A percentile compares a stretch with the other conserved stretches of the same genome.
Conservation (phyloP, 257 asterid genomes). For the Verbascum thapsus region DNA sequence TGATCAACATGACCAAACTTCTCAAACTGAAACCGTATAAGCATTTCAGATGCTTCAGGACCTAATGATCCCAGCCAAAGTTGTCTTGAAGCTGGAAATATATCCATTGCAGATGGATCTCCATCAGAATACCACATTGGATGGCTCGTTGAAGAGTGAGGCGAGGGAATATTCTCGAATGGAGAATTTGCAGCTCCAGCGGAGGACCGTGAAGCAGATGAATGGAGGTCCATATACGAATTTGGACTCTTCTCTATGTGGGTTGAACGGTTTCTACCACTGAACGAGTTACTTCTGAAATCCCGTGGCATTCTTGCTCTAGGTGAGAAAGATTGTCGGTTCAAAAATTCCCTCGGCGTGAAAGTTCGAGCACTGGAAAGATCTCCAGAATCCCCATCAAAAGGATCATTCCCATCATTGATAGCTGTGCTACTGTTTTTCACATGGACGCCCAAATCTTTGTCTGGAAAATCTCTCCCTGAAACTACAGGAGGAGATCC, state of each 20-base stretch:
- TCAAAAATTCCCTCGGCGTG: slow-evolving; percentile 59
- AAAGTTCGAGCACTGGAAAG: slow-evolving; percentile 41
- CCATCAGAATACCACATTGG: slow-evolving; percentile 66
- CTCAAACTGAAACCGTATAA: slow-evolving; percentile 70
- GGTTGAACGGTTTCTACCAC: slow-evolving; percentile 44
- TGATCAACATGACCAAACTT: slow-evolving; percentile 75
- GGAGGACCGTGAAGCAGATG: slow-evolving; percentile 49
- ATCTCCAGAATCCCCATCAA: slow-evolving; percentile 56
- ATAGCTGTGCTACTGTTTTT: slow-evolving; percentile 36
- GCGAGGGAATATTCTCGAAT: slow-evolving; percentile 44
- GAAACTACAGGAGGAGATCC: slow-evolving; percentile 53
- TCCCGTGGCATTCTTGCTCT: slow-evolving; percentile 63
- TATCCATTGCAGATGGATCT: slow-evolving; percentile 78
- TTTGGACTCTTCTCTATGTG: slow-evolving; percentile 61
- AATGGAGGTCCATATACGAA: slow-evolving; percentile 42
- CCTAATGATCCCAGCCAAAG: slow-evolving; percentile 85
- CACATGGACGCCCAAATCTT: slow-evolving; percentile 38
- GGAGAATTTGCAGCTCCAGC: slow-evolving; percentile 52
- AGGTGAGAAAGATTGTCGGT: slow-evolving; percentile 67
- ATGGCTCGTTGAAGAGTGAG: slow-evolving; percentile 54
- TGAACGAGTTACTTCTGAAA: slow-evolving; percentile 58
- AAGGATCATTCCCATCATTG: slow-evolving; percentile 35
- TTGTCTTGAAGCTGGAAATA: slow-evolving; percentile 80
- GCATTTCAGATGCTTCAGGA: slow-evolving; percentile 78
- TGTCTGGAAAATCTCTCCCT: slow-evolving; percentile 45